phyloP scores from a whole-genome alignment of 2,329 filamentous ascomycete genomes.

The Emergomyces orientalis region DNA sequence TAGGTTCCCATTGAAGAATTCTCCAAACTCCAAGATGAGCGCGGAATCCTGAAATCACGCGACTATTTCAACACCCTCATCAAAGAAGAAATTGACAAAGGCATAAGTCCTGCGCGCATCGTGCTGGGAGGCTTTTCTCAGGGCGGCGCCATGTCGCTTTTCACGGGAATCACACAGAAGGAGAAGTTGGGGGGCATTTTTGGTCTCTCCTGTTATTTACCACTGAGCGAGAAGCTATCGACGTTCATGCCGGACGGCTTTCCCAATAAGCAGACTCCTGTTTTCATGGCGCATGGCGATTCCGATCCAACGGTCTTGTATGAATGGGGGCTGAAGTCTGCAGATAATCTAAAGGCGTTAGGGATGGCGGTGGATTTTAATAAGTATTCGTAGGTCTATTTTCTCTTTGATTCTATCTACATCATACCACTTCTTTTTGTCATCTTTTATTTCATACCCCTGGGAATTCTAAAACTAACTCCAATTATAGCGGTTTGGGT shows the following conservation, averaged over 20 bases:
- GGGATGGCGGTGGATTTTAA: constrained; percentile 68
- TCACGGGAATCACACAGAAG: constrained; percentile 65
- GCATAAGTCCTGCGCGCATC: constrained; percentile 73
- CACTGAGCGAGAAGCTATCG: constrained; percentile 57
- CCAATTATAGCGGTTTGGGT: constrained; percentile 48
- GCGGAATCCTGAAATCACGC: constrained; percentile 63
- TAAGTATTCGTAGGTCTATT: constrained; percentile 57
- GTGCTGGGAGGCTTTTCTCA: constrained; percentile 61
- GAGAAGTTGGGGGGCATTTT: constrained; percentile 80
- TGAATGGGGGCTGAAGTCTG: constrained; percentile 58
- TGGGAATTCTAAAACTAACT: constrained; percentile 14
- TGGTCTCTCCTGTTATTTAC: constrained; percentile 71
- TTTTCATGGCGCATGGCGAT: constrained; percentile 86
- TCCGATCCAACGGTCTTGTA: constrained; percentile 63
- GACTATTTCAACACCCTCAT: constrained; percentile 72
- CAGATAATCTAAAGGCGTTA: constrained; percentile 55
- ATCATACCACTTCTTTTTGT: background rate
- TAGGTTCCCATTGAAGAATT: constrained; percentile 27
- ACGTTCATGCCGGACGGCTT: constrained; percentile 44
- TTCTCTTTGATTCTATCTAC: constrained; percentile 11
- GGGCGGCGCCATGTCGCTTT: constrained; percentile 77
- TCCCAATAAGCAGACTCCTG: constrained; percentile 64
- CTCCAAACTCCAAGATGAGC: constrained; percentile 43
- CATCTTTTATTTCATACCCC: constrained; percentile 30
- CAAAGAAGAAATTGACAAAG: constrained; percentile 66